Conservation (phyloP, 1,284 basidiomycete species). For the Chalciporus sp. region DNA sequence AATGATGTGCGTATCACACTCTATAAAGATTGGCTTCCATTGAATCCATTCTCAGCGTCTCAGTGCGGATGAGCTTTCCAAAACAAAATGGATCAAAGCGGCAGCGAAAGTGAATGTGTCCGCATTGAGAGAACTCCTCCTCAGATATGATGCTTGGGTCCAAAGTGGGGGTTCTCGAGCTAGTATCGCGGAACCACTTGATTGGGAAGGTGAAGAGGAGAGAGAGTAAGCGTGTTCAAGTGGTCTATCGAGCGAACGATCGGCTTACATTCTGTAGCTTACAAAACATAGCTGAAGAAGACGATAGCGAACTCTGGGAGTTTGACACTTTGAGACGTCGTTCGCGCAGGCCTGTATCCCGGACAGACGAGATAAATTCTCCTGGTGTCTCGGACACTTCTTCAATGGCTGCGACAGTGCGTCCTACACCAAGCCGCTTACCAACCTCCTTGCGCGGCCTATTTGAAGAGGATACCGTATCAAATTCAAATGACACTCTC, state of each 20-base stretch:
- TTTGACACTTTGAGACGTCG: constrained; percentile 71
- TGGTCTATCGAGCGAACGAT: background rate
- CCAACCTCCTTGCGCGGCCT: constrained; percentile 71
- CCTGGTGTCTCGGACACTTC: constrained; percentile 32
- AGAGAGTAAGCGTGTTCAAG: constrained; percentile 43
- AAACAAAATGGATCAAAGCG: constrained; percentile 92
- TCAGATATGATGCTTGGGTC: constrained; percentile 75
- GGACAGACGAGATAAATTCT: constrained; percentile 17
- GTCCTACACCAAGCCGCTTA: constrained; percentile 48
- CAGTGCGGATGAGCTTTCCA: constrained; percentile 87
- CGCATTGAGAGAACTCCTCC: constrained; percentile 83
- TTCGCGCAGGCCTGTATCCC: constrained; percentile 26
- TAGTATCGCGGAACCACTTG: constrained; percentile 74
- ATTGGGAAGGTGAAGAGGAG: constrained; percentile 70
- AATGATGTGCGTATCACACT: constrained; percentile 57
- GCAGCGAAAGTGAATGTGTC: constrained; percentile 70
- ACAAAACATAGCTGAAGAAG: constrained; percentile 35
- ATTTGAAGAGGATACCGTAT: constrained; percentile 56
- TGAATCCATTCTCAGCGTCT: constrained; percentile 60
- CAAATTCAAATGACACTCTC: constrained; percentile 46
- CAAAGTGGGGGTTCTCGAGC: constrained; percentile 80
- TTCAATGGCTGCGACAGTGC: constrained; percentile 48
- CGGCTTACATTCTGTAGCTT: constrained; percentile 33
- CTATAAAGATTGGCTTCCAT: background rate
- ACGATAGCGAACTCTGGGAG: constrained; percentile 68